Evolutionary conservation across 768 basidiomycete genomes (phyloP), one percentile per base, ranked within the genome.

Genomic region (Tricholoma flavovirens): DNA sequence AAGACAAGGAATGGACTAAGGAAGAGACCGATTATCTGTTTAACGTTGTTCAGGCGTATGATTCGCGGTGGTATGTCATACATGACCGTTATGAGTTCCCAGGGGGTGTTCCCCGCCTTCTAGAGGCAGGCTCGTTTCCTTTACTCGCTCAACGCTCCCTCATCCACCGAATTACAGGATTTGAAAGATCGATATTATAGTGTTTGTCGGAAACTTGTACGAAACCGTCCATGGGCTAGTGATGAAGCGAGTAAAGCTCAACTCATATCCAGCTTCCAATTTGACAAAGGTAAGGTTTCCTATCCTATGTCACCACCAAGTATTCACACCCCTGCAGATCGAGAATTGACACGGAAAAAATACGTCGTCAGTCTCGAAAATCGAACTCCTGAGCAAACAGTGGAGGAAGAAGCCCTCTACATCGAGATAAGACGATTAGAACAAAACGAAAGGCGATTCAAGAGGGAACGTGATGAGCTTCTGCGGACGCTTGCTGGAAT

Each of bases 21-120:
- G 91, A 93, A 61, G 94, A 98, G 70, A 98, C 97, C 0, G 89
- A 93, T 66, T 93, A 98, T 66, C 80, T 99, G 1, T 96, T 98
- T 71, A 73, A 73, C 3, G 69, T 96, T 8, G 85, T 88, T 8
- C 78, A 80, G 50, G 85, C 90, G 51, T 98, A 89, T 61, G 95
- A 98, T 68, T 75, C 83, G 10, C 81, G 96, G 43, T 98, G 95
- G 83, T 87, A 90, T 66, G 80, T 98, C 60, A 83, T 95, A 11
- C 77, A 89, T 52, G 97, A 98, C 70, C 85, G 97, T 24, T 98
- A 96, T 69, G 84, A 90, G 4, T 91, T 77, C 65, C 76, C 82
- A 1, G 73, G 71, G n/a, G 81, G 83, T 8, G 65, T 71, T 35
- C 49, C 62, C 22, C 82, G 86, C 19, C 75, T 77, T n/a, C 75